Base-by-base conservation (phyloP, 1,284 basidiomycete genomes). In the Ceratobasidium sp. region DNA sequence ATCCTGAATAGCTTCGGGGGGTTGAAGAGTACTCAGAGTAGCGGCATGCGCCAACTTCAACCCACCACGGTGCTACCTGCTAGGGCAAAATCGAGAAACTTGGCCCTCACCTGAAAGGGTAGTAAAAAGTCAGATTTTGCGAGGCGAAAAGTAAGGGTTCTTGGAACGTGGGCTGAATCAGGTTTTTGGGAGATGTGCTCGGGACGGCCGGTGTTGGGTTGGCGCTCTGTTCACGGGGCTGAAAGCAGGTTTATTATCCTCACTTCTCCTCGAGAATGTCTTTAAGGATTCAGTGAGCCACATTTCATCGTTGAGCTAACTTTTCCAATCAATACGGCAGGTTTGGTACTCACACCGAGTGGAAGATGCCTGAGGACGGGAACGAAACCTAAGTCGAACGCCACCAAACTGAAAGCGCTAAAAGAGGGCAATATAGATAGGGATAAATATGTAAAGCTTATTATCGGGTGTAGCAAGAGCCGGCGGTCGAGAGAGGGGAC, bases 11-110 rank as follows among this genome's bases (percentile, higher is more conserved):
- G n/a, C n/a, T n/a, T n/a, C n/a, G n/a, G n/a, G n/a, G n/a, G n/a
- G n/a, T n/a, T n/a, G n/a, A n/a, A n/a, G n/a, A n/a, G n/a, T n/a
- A n/a, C n/a, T n/a, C n/a, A n/a, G n/a, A n/a, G n/a, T n/a, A n/a
- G n/a, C n/a, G n/a, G n/a, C n/a, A n/a, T n/a, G n/a, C 53, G 16
- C 53, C 9, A 9, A 54, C 34, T 59, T 59, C 58, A 59, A 14
- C 6, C 19, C 39, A 13, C 39, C 6, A 41, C 39, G 13, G 39
- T 13, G 13, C 39, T 41, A 41, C 43, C n/a, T n/a, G 43, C 16
- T 19, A 19, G 16, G 7, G 43, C 43, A 46, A 46, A 16, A 46
- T 7, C 16, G 3, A 46, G 43, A 46, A 19, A 46, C 16, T 3
- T 46, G 19, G 3, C 19, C 7, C 43, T 46, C 16, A 46, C 43